Base-by-base conservation (phyloP, 2,329 filamentous ascomycete species). In the Diaporthe destruens region DNA sequence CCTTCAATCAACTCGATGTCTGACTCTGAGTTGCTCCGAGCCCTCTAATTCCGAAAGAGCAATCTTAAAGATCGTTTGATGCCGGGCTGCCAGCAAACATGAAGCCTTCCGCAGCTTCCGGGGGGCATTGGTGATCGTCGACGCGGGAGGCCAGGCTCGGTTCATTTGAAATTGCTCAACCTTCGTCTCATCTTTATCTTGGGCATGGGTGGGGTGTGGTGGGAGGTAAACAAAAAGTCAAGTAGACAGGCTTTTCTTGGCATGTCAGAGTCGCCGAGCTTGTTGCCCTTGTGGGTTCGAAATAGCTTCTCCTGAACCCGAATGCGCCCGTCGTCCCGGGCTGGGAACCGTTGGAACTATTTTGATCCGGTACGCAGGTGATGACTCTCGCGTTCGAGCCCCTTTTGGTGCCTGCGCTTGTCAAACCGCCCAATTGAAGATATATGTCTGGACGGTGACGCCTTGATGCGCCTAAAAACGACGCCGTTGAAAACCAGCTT, bases 181-280 rank as follows among this genome's bases (percentile, higher is more conserved):
- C 32, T 65, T 63, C 61, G 44, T 65, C 61, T 65, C 61, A 65
- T 65, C 29, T 65, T 49, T n/a, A n/a, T n/a, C n/a, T n/a, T 36
- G 23, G 6, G 16, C 61, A 65, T 65, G 61, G 44, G 61, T 65
- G 29, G 61, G 59, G n/a, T 32, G 25, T n/a, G 25, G 42, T 49
- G 18, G 23, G 36, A 18, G 12, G n/a, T 2, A n/a, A 63, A 53
- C 36, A 34, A 49, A 65, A 66, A 66, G 61, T 29, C 32, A 53
- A 66, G n/a, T 8, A 36, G 61, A 66, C 44, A 53, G 20, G 18
- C n/a, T 66, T 66, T 53, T 16, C 53, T 59, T 49, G 51, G 36
- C 54, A 51, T 59, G 54, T 59, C 39, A 59, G 67, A 59, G 67
- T 53, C 66, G 66, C 54, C 32, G 66, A 56, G 66, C 54, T 59